Percentiles rank a stretch among this genome's conserved stretches.
Conservation (phyloP, 768 basidiomycete species). For the Pisolithus albus region DNA sequence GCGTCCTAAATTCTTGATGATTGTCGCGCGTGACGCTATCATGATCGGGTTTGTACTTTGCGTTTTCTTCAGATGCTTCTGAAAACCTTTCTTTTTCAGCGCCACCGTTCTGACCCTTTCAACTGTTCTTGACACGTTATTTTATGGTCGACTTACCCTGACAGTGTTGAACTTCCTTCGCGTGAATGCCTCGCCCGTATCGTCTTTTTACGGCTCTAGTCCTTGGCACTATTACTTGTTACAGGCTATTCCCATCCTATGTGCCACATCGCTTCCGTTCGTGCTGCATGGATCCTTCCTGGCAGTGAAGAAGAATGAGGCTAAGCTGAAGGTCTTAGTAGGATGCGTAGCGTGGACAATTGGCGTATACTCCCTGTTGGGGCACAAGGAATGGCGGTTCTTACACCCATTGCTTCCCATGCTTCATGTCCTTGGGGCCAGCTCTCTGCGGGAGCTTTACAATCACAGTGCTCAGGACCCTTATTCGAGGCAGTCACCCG, state of each 20-base stretch:
- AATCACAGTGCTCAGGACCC: neutral
- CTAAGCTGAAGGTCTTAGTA: constrained; percentile 39
- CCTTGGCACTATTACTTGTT: constrained; percentile 86
- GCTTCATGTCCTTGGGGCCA: constrained; percentile 71
- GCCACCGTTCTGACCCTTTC: constrained; percentile 18
- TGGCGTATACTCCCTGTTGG: constrained; percentile 65
- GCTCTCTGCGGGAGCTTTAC: constrained; percentile 53
- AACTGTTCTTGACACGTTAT: constrained; percentile 58
- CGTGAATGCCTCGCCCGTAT: constrained; percentile 79
- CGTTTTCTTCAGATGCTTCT: constrained; percentile 1
- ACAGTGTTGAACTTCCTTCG: constrained; percentile 78
- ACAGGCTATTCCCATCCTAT: constrained; percentile 81
- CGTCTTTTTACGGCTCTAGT: constrained; percentile 86
- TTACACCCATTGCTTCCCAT: constrained; percentile 86
- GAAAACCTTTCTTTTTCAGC: constrained; percentile 11
- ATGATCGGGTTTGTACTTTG: constrained; percentile 38
- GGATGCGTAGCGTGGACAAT: constrained; percentile 55
- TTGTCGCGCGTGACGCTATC: constrained; percentile 34
- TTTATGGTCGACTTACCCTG: constrained; percentile 60
- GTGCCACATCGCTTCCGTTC: constrained; percentile 68
- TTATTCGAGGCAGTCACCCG: neutral
- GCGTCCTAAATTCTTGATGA: constrained; percentile 24
- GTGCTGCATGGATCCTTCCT: constrained; percentile 53
- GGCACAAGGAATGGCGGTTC: constrained; percentile 98
- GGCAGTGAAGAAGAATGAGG: constrained; percentile 13